Evolutionary conservation across 352 stramenopile genomes (phyloP), one percentile per base, ranked within the genome.

Genomic region (Phytophthora palmivora): DNA sequence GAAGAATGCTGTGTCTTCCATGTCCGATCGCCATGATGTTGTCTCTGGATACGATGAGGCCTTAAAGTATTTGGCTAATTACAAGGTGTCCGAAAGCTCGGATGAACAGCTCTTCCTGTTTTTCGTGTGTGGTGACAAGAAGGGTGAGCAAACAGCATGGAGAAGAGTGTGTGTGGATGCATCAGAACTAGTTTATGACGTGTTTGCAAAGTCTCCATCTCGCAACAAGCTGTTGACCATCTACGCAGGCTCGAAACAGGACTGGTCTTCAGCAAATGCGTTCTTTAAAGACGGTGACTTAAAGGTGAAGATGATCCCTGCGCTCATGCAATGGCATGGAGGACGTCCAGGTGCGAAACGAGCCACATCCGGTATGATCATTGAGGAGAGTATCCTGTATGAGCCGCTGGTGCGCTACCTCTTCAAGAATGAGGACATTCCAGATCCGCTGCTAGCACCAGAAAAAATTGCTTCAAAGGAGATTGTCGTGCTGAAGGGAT

Each of bases 281-380:
- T 92, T 91, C 42, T 78, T 63, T n/a, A 73, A 77, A 39, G 85
- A 94, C 51, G 58, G 53, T 0, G 79, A 94, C 47, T 45, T 94
- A 26, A 79, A 78, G 11, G 56, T 94, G 11, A 90, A 92, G 61
- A 71, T 68, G 18, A 72, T 94, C 26, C 85, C 85, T 19, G 74
- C 63, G 3, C 47, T 94, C 5, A 83, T 94, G 75, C 72, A 82
- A 53, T 94, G 84, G 78, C 63, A 91, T 26, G 72, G 72, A 43
- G 67, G 63, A 8, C 15, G 21, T 44, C 55, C 47, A 16, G 76
- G 76, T 21, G 64, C 74, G 9, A 77, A 79, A 34, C 79, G 81
- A 15, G 74, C 77, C 26, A 92, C 85, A 15, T 83, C 59, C 14
- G 72, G 72, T 12, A 88, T 88, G 70, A 78, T 92, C 42, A 74